Evolutionary conservation across 2,329 filamentous ascomycete genomes (phyloP), one percentile per base, ranked within the genome.

Genomic region (Tolypocladium album): DNA sequence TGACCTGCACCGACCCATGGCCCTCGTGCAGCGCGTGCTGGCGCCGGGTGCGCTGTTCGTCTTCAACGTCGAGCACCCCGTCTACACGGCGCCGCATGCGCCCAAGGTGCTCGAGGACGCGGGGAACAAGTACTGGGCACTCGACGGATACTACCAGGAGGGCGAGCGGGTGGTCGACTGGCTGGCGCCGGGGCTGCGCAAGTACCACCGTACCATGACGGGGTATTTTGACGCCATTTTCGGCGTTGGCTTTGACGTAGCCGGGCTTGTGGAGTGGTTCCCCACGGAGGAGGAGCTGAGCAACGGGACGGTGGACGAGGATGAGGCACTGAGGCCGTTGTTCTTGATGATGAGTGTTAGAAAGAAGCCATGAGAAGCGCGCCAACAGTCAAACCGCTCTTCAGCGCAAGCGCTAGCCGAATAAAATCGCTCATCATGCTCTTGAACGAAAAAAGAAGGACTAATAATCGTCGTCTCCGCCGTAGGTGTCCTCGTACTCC

Each of bases 401-500:
- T 50, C 24, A 24, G 15, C 11, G 24, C 22, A 8, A 27, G 43
- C 22, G n/a, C 22, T 13, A n/a, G 12, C 11, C 22, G 43, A 40
- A n/a, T n/a, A 45, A 13, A 36, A 11, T 9, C 7, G 11, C 36
- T 27, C 38, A 20, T 15, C 36, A 36, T 22, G n/a, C 15, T 17
- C 17, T 2, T 42, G 40, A n/a, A 7, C 20, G 2, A 1, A 45
- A 36, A 39, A 22, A 11, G 11, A 38, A 38, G 17, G 17, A 55
- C 53, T 52, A 43, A 22, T 64, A 50, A 31, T 64, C 63, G 57
- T 68, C 63, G 27, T 69, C 68, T n/a, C 67, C 68, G n/a, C 67
- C 69, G 42, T 78, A 77, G 2, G 66, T 68, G 58, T 78, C 78
- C 63, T 80, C 77, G 57, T 79, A 78, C 56, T 75, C 75, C 67